Evolutionary conservation across 345 rosid genomes (phyloP).

Genomic region (Carallia brachiata): DNA sequence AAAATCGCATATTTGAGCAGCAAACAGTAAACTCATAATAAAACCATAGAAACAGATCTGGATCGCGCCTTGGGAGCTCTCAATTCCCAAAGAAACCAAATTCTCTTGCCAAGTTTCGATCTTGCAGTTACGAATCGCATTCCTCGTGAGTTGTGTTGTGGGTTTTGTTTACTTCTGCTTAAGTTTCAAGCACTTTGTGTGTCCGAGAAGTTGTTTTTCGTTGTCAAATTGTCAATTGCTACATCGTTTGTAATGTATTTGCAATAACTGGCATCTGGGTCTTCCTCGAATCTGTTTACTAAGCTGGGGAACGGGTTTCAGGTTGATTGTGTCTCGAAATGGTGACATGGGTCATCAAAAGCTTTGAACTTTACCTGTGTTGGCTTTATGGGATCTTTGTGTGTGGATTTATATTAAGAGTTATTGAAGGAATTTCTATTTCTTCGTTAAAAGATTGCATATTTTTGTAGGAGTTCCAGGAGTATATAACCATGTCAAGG

Average conservation of each 20-base stretch:
- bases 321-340: no score
- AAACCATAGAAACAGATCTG: constrained; percentile 5
- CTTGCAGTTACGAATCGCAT: background rate
- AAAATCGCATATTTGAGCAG: background rate
- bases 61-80: constrained; percentile 1
- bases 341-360: no score
- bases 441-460: background rate
- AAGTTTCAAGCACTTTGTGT: no score
- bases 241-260: no score
- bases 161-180: no score
- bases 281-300: no score
- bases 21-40: background rate
- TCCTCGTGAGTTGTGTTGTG: background rate
- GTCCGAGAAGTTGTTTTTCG: no score
- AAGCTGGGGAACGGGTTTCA: no score
- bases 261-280: no score
- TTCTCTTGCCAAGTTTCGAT: background rate
- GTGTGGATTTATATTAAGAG: background rate
- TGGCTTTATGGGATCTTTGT: no score
- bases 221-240: no score
- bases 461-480: constrained; percentile 13
- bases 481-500: constrained; percentile 48
- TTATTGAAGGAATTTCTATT: background rate
- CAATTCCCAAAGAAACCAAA: background rate
- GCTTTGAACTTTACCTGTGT: no score